Percentiles rank a stretch among this genome's conserved stretches.
These are phyloP conservation scores for Echites panduratus DNA, from an alignment of 257 asterid genomes.

Conservation along the genomic window DNA sequence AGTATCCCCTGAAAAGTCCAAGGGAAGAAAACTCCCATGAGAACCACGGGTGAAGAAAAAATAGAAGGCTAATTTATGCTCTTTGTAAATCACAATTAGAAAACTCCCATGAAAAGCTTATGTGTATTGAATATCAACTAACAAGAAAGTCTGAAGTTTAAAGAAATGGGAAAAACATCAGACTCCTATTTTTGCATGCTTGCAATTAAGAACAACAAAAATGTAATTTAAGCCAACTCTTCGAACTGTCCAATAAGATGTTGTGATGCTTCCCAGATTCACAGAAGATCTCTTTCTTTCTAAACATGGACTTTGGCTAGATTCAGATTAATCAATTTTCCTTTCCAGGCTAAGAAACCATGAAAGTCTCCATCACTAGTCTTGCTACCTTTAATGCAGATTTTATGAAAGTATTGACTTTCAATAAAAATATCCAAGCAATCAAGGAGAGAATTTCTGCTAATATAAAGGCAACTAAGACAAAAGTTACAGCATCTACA, in stretches of 20 bases:
- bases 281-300: background rate
- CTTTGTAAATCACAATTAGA: background rate
- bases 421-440: background rate
- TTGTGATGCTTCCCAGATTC: background rate
- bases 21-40: background rate
- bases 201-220: background rate
- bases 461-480: background rate
- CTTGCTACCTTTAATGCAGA: background rate
- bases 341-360: background rate
- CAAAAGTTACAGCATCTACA: background rate
- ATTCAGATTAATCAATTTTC: background rate
- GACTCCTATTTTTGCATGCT: background rate
- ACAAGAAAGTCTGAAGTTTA: background rate
- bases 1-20: conserved; percentile 69
- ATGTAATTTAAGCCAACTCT: background rate
- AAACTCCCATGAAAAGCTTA: background rate
- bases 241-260: background rate
- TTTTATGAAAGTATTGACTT: background rate
- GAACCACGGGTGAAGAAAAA: background rate
- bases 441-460: background rate
- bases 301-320: background rate
- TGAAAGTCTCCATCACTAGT: background rate
- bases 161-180: background rate
- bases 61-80: background rate
- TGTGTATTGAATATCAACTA: background rate